Evolutionary conservation across 495 filamentous ascomycete species (phyloP).

Genomic region (Cercophora newfieldiana): DNA sequence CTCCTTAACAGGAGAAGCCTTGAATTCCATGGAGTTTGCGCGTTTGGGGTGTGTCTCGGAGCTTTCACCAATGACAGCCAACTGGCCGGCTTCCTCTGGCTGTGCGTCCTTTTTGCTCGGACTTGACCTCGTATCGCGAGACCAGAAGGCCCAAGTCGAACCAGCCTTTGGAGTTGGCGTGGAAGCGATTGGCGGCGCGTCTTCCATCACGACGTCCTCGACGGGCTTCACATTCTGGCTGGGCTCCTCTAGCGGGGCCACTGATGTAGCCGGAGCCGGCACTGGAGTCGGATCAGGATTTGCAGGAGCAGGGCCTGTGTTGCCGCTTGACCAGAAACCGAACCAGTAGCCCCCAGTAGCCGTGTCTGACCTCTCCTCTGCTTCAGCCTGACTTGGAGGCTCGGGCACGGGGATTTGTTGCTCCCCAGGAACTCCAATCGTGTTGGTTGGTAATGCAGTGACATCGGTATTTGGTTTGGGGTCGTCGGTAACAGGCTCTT

Average conservation of each 20-base stretch:
- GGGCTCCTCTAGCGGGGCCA: constrained; percentile 10
- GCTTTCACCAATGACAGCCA: constrained; percentile 66
- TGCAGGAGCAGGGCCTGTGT: neutral
- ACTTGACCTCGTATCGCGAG: constrained; percentile 56
- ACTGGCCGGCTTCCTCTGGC: constrained; percentile 58
- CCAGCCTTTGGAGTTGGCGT: constrained; percentile 46
- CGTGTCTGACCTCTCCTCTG: constrained; percentile 17
- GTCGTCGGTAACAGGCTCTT: constrained; percentile 19
- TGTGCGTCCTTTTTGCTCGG: constrained; percentile 32
- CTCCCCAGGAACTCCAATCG: constrained; percentile 11
- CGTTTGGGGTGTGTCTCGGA: constrained; percentile 63
- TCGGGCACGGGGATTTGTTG: constrained; percentile 26
- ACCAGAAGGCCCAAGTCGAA: constrained; percentile 87
- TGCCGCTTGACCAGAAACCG: constrained; percentile 45
- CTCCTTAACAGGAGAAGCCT: constrained; percentile 43
- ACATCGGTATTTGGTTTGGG: constrained; percentile 18
- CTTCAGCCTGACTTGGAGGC: constrained; percentile 21
- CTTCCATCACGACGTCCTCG: constrained; percentile 40
- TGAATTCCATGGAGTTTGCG: constrained; percentile 55
- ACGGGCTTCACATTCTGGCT: constrained; percentile 31
- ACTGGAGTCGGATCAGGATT: neutral
- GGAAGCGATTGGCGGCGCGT: constrained; percentile 33
- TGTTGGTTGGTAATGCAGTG: constrained; percentile 13
- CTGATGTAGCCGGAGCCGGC: neutral
- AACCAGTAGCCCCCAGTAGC: constrained; percentile 50